Conservation (phyloP, 2,329 filamentous ascomycete genomes). For the Pseudonectria buxi region DNA sequence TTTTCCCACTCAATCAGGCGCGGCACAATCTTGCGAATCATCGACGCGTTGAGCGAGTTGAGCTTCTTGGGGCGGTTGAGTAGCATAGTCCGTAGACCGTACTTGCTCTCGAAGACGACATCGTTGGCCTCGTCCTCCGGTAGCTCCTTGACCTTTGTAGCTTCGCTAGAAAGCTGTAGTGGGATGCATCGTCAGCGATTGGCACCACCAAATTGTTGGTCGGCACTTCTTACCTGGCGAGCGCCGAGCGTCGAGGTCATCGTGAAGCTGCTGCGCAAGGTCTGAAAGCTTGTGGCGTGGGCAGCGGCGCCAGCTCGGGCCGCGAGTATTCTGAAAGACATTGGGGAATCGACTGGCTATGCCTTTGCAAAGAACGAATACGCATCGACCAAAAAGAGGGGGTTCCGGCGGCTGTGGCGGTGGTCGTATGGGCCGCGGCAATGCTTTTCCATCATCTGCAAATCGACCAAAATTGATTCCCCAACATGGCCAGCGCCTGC, state of each 20-base stretch:
- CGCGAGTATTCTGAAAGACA: conserved; percentile 51
- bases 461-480: conserved; percentile 21
- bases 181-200: conserved; percentile 5
- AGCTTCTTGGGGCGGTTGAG: conserved; percentile 89
- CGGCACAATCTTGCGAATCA: conserved; percentile 91
- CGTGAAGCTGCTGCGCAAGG: conserved; percentile 35
- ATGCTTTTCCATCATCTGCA: conserved; percentile 26
- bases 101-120: conserved; percentile 84
- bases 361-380: conserved; percentile 26
- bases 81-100: conserved; percentile 85
- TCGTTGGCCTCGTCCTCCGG: conserved; percentile 74
- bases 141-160: conserved; percentile 44
- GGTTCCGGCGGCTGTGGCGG: conserved; percentile 6
- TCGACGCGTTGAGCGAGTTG: conserved; percentile 88
- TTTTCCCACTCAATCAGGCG: conserved; percentile 89
- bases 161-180: conserved; percentile 29
- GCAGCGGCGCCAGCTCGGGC: conserved; percentile 48
- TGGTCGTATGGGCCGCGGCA: conserved; percentile 21
- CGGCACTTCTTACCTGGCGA: conserved; percentile 27
- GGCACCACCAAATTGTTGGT: background rate
- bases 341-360: conserved; percentile 35
- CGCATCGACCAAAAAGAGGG: conserved; percentile 27
- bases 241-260: conserved; percentile 60
- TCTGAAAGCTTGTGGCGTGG: conserved; percentile 35
- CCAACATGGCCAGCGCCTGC: too few species aligned